Evolutionary conservation across 2,329 filamentous ascomycete genomes (phyloP).

Genomic region (Fusarium torreyae): DNA sequence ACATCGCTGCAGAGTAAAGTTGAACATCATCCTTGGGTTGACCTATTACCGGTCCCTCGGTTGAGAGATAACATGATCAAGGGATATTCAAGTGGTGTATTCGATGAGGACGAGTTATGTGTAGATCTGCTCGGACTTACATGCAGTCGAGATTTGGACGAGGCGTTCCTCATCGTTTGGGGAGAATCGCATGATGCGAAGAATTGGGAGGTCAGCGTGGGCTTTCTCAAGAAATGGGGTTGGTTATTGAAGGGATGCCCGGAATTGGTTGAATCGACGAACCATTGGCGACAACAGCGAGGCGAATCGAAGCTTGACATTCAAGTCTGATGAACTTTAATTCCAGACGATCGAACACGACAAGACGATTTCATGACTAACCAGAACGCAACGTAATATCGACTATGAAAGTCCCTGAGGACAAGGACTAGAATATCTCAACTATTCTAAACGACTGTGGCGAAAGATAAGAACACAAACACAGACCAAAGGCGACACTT

Average conservation of each 20-base stretch:
- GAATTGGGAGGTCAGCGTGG: conserved; percentile 64
- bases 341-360: background rate
- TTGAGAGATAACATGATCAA: conserved; percentile 44
- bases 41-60: conserved; percentile 39
- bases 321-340: conserved; percentile 10
- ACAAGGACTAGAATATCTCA: background rate
- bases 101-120: conserved; percentile 47
- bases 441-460: conserved; percentile 12
- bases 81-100: conserved; percentile 14
- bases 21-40: conserved; percentile 46
- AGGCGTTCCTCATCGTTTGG: conserved; percentile 62
- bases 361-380: background rate
- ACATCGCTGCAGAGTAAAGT: conserved; percentile 36
- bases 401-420: background rate
- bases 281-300: conserved; percentile 53
- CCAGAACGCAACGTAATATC: background rate
- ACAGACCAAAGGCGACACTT: background rate
- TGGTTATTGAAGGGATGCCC: conserved; percentile 57
- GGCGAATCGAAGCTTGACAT: conserved; percentile 38
- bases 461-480: conserved; percentile 1
- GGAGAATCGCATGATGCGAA: conserved; percentile 61
- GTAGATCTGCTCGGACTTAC: conserved; percentile 32
- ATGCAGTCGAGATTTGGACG: conserved; percentile 10
- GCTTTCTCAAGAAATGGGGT: conserved; percentile 63
- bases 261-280: conserved; percentile 57